Conservation (phyloP, 1,284 basidiomycete genomes). For the Ganoderma meredithae region DNA sequence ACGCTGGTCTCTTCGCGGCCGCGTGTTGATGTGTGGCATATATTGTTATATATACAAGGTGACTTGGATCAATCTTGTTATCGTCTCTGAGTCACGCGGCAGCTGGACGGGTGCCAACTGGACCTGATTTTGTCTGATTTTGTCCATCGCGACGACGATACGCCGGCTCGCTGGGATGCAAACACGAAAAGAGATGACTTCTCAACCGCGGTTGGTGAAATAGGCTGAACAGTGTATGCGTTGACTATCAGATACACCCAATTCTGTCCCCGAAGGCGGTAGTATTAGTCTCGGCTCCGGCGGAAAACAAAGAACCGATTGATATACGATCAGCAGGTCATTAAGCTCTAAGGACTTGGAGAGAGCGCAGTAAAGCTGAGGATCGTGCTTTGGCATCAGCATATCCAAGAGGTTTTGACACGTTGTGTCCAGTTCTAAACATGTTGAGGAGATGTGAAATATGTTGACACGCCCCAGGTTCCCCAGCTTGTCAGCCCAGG, state of each 20-base stretch:
- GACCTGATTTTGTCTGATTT: too few species aligned
- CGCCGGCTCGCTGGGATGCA: too few species aligned
- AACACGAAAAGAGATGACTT: not conserved
- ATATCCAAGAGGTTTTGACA: not conserved
- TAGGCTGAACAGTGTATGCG: not conserved
- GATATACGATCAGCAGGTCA: not conserved
- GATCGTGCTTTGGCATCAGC: not conserved
- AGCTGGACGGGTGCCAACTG: too few species aligned
- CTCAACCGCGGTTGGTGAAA: not conserved
- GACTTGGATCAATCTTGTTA: too few species aligned
- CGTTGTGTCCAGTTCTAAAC: not conserved
- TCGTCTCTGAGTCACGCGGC: too few species aligned
- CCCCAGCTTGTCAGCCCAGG: too few species aligned
- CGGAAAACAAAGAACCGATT: not conserved
- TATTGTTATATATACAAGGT: too few species aligned
- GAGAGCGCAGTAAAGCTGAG: not conserved
- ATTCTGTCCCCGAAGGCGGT: not conserved
- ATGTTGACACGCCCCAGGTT: too few species aligned
- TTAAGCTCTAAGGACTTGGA: not conserved
- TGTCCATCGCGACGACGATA: too few species aligned
- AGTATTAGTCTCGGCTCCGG: not conserved
- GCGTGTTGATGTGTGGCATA: too few species aligned
- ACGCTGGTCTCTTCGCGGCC: too few species aligned
- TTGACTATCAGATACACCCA: not conserved
- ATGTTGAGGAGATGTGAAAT: not conserved